Conservation (phyloP, 495 filamentous ascomycete species). For the Trichoderma orchidacearum region DNA sequence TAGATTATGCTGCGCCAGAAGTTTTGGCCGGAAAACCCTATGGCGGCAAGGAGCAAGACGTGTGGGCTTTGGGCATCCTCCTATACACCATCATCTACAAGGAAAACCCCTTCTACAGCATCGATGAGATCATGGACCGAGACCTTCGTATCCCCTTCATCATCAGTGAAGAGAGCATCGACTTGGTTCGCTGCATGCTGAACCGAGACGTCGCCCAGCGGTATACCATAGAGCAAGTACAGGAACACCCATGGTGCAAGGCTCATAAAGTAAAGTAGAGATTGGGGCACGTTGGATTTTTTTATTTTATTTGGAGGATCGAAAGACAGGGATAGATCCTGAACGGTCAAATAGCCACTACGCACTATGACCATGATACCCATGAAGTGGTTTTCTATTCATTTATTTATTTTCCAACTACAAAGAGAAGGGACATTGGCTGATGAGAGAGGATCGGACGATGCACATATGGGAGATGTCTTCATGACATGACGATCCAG, state of each 20-base stretch:
- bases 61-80: constrained; percentile 96
- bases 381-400: neutral
- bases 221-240: constrained; percentile 67
- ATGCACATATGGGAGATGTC: neutral
- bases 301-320: neutral
- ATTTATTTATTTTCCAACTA: neutral
- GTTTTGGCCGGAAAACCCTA: constrained; percentile 91
- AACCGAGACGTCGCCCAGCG: constrained; percentile 74
- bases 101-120: constrained; percentile 98
- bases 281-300: neutral
- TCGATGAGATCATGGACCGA: constrained; percentile 98
- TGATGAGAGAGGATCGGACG: neutral
- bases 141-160: constrained; percentile 84
- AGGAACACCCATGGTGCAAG: constrained; percentile 69
- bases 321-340: neutral
- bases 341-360: neutral
- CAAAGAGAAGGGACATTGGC: neutral
- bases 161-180: constrained; percentile 82
- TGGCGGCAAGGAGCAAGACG: constrained; percentile 91
- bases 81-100: constrained; percentile 99
- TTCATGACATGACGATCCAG: neutral
- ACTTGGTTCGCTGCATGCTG: constrained; percentile 81
- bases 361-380: neutral
- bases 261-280: constrained; percentile 4
- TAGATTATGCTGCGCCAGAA: constrained; percentile 96